These are phyloP conservation scores for Chalciporus piperatus DNA, from an alignment of 768 basidiomycete species.

Conservation along the genomic window DNA sequence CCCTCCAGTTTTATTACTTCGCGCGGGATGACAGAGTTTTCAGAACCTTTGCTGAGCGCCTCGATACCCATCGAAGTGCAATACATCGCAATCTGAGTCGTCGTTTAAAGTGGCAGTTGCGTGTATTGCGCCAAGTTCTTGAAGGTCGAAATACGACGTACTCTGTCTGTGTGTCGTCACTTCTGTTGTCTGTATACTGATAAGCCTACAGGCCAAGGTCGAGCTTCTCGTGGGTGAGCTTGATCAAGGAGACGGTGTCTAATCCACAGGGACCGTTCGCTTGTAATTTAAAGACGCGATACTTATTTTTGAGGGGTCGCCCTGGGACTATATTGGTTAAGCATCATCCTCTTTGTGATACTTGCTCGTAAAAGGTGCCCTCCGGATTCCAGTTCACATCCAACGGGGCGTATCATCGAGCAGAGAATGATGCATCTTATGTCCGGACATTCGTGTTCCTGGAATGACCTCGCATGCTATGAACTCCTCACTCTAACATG, in stretches of 20 bases:
- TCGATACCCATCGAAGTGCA: conserved; percentile 37
- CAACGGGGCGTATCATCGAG: conserved; percentile 77
- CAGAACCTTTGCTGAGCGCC: conserved; percentile 55
- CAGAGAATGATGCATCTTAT: conserved; percentile 42
- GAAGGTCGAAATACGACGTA: conserved; percentile 67
- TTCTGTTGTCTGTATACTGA: conserved; percentile 3
- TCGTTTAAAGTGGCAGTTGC: conserved; percentile 69
- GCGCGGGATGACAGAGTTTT: conserved; percentile 89
- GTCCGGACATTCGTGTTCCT: too few species aligned
- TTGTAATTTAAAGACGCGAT: not conserved
- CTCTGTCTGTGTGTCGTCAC: conserved; percentile 44
- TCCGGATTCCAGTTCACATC: conserved; percentile 56
- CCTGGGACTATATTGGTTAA: not conserved
- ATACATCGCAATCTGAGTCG: conserved; percentile 50
- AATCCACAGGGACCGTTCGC: conserved; percentile 10
- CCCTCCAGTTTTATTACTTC: conserved; percentile 72
- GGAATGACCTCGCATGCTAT: not conserved
- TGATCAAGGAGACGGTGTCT: conserved; percentile 60
- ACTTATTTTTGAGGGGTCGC: not conserved
- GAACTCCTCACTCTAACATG: not conserved
- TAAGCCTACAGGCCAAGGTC: conserved; percentile 51
- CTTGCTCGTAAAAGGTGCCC: conserved; percentile 80
- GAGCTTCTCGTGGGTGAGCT: conserved; percentile 59
- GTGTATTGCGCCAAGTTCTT: conserved; percentile 57
- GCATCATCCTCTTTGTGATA: not conserved